phyloP scores from a whole-genome alignment of 2,329 filamentous ascomycete species.

The Cadophora malorum region DNA sequence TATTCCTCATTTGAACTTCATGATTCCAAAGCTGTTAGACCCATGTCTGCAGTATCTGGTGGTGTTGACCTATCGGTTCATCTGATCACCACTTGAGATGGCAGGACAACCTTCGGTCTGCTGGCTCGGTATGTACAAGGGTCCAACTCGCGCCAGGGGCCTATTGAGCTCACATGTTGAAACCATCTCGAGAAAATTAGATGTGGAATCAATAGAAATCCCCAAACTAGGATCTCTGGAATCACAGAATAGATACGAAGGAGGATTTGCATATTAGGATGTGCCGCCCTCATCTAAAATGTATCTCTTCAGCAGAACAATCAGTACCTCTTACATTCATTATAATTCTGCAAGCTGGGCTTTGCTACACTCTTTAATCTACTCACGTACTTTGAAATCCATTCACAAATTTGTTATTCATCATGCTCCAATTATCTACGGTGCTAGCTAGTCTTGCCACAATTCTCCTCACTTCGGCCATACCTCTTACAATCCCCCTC shows the following conservation, averaged over 20 bases:
- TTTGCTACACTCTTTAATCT: neutral
- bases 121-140: neutral
- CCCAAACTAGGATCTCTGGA: neutral
- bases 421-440: constrained; percentile 5
- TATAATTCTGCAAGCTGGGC: constrained; percentile 11
- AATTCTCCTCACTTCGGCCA: constrained; percentile 14
- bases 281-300: neutral
- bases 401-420: neutral
- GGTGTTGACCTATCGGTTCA: constrained; percentile 2
- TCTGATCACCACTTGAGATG: constrained; percentile 1
- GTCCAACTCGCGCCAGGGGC: neutral
- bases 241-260: neutral
- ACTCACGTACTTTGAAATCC: too few relatives aligned
- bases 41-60: neutral
- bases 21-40: constrained; percentile 9
- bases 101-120: neutral
- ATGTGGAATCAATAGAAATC: constrained; percentile 8
- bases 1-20: neutral
- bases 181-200: neutral
- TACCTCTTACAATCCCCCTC: constrained; percentile 23
- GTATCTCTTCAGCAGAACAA: neutral
- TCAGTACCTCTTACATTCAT: neutral
- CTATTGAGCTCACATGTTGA: neutral
- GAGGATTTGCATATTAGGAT: neutral
- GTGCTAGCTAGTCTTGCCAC: constrained; percentile 22